Conservation (phyloP, 768 basidiomycete genomes). For the Trametes cinnabarina region DNA sequence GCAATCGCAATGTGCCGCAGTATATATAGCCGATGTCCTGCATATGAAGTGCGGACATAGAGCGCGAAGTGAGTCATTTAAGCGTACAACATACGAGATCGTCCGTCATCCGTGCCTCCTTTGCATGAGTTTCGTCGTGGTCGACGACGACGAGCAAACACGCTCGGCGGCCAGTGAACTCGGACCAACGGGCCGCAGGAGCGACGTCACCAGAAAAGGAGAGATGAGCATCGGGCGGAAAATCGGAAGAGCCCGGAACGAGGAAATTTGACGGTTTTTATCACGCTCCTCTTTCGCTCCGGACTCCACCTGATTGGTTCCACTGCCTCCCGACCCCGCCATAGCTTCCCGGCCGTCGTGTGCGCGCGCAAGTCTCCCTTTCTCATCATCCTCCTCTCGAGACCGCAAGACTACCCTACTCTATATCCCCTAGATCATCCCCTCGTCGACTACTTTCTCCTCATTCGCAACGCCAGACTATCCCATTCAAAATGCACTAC, state of each 20-base stretch:
- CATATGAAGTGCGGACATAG: too few relatives aligned
- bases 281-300: conserved; percentile 16
- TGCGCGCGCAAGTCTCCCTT: conserved; percentile 15
- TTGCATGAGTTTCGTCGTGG: too few relatives aligned
- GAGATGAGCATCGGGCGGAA: conserved; percentile 11
- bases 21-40: too few relatives aligned
- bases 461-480: neutral
- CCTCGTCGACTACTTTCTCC: conserved; percentile 1
- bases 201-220: neutral
- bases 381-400: conserved; percentile 13
- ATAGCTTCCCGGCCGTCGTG: conserved; percentile 22
- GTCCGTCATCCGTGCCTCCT: too few relatives aligned
- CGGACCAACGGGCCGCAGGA: conserved; percentile 4
- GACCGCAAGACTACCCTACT: conserved; percentile 11
- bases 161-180: too few relatives aligned
- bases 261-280: conserved; percentile 7
- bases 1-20: too few relatives aligned
- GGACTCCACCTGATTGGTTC: conserved; percentile 13
- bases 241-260: conserved; percentile 16
- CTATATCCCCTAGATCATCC: conserved; percentile 18
- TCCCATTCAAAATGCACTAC: conserved; percentile 62
- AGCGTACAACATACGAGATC: too few relatives aligned
- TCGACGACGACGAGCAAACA: too few relatives aligned
- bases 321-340: conserved; percentile 14
- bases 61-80: too few relatives aligned